These are phyloP conservation scores for Neonectria punicea DNA, from an alignment of 2,329 filamentous ascomycete species.

Conservation along the genomic window DNA sequence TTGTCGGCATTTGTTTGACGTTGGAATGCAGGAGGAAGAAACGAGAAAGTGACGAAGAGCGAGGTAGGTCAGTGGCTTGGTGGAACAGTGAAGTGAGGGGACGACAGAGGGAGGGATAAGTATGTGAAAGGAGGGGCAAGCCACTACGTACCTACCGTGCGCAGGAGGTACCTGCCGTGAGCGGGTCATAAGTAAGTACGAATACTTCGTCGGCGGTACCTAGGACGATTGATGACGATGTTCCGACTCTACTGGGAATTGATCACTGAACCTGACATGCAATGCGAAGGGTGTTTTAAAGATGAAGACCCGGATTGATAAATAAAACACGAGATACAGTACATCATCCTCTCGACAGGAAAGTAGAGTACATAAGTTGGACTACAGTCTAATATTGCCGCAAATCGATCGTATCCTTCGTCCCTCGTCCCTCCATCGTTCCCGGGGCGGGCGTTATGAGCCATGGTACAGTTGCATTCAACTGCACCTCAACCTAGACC, in stretches of 20 bases:
- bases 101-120: conserved; percentile 1
- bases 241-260: not conserved
- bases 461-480: conserved; percentile 7
- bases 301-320: too few relatives aligned
- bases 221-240: not conserved
- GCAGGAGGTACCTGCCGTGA: not conserved
- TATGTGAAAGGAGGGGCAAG: conserved; percentile 30
- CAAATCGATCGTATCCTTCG: conserved; percentile 1
- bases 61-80: conserved; percentile 13
- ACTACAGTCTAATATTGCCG: conserved; percentile 17
- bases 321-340: conserved; percentile 3
- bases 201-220: not conserved
- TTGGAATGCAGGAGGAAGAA: not conserved
- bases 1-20: not conserved
- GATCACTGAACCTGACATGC: not conserved
- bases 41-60: not conserved
- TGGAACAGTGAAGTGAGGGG: conserved; percentile 32
- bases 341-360: not conserved
- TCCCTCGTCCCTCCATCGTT: not conserved
- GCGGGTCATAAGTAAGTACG: not conserved
- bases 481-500: conserved; percentile 1
- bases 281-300: too few relatives aligned
- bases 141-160: not conserved
- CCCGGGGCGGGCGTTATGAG: not conserved
- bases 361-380: not conserved